Percentiles rank a stretch among this genome's conserved stretches.
Conservation (phyloP, 1,284 basidiomycete genomes). For the Fomitiporia mediterranea region DNA sequence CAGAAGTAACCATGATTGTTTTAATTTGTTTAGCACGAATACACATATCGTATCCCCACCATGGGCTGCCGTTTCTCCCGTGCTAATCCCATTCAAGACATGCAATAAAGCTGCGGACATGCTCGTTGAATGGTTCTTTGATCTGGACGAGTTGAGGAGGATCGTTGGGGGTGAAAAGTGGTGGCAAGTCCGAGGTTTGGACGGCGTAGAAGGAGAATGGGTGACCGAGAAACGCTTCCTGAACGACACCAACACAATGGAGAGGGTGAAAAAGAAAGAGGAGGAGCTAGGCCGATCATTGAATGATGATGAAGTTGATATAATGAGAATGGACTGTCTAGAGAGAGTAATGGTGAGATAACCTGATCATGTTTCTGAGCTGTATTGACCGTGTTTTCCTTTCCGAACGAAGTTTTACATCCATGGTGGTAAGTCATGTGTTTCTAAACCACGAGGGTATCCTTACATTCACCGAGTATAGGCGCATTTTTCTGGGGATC, state of each 20-base stretch:
- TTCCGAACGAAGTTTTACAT: slow-evolving; percentile 53
- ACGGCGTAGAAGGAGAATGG: slow-evolving; percentile 77
- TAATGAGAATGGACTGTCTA: slow-evolving; percentile 50
- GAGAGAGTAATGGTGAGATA: slow-evolving; percentile 50
- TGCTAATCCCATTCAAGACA: slow-evolving; percentile 57
- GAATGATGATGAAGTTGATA: slow-evolving; percentile 36
- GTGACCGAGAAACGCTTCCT: slow-evolving; percentile 57
- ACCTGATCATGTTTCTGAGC: not conserved
- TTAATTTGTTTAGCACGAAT: slow-evolving; percentile 51
- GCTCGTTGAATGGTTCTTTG: slow-evolving; percentile 73
- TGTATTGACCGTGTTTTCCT: not conserved
- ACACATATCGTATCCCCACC: slow-evolving; percentile 75
- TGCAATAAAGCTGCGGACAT: slow-evolving; percentile 69
- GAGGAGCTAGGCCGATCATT: slow-evolving; percentile 20
- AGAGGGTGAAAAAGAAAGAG: slow-evolving; percentile 27
- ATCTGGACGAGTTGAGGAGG: slow-evolving; percentile 62
- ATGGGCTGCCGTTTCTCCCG: slow-evolving; percentile 68
- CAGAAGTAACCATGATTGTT: no score
- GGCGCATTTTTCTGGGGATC: slow-evolving; percentile 67
- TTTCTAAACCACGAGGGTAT: not conserved
- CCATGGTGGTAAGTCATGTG: slow-evolving; percentile 50
- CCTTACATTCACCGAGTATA: slow-evolving; percentile 23
- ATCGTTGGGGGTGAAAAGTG: slow-evolving; percentile 78
- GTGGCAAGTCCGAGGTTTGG: slow-evolving; percentile 78
- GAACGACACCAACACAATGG: slow-evolving; percentile 23